A percentile compares a stretch with the other conserved stretches of the same genome.
Conservation (phyloP, 2,329 filamentous ascomycete genomes). For the Fusarium concolor region DNA sequence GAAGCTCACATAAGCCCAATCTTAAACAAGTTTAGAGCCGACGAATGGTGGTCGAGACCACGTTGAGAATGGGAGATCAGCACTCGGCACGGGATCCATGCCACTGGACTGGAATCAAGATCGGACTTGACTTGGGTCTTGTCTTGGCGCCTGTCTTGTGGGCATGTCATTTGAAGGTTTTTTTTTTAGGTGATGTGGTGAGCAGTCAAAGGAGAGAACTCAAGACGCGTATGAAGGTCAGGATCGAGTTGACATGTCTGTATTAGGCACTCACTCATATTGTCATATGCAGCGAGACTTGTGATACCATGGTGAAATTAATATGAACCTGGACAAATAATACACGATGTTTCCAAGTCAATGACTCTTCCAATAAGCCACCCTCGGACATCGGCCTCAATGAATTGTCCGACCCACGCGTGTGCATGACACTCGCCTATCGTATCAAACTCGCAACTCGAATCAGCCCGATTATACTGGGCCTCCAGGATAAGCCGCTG, state of each 20-base stretch:
- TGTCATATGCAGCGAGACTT: background rate
- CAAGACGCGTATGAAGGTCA: no score
- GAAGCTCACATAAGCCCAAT: background rate
- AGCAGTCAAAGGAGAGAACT: background rate
- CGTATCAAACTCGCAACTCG: background rate
- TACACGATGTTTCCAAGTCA: conserved; percentile 1
- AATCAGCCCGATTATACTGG: conserved; percentile 27
- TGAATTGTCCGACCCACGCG: conserved; percentile 40
- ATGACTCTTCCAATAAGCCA: conserved; percentile 29
- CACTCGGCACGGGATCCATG: conserved; percentile 22
- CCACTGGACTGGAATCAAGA: conserved; percentile 14
- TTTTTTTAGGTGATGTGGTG: background rate
- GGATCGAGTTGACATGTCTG: background rate
- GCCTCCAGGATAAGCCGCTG: conserved; percentile 12
- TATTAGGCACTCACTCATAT: background rate
- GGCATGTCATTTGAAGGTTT: conserved; percentile 1
- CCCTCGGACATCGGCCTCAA: conserved; percentile 49
- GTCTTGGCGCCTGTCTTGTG: conserved; percentile 19
- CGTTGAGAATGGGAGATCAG: conserved; percentile 4
- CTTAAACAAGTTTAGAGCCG: background rate
- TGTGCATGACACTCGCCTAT: conserved; percentile 34
- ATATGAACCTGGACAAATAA: background rate
- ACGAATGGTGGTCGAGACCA: conserved; percentile 24
- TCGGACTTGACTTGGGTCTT: conserved; percentile 1
- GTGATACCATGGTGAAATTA: background rate